A percentile compares a stretch with the other conserved stretches of the same genome.
Conservation (phyloP, 306 rosid genomes). For the Ziziphus jujuba region DNA sequence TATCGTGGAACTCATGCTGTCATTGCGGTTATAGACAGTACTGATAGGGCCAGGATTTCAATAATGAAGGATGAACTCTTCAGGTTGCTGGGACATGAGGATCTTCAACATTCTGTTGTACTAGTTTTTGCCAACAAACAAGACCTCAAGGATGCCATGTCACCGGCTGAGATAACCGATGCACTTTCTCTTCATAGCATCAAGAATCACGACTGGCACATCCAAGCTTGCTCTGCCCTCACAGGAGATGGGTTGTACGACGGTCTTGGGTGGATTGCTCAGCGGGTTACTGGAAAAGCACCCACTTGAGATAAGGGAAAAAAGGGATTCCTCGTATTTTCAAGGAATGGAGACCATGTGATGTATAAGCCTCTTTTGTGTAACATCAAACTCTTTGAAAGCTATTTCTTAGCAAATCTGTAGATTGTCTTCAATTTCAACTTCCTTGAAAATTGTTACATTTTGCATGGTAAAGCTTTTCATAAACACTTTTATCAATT, state of each 20-base stretch:
- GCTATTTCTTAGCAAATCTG: slow-evolving; percentile 34
- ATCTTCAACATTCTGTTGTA: slow-evolving; percentile 76
- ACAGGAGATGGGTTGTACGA: slow-evolving; percentile 90
- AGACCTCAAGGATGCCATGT: slow-evolving; percentile 98
- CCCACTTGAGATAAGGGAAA: slow-evolving; percentile 39
- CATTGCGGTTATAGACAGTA: slow-evolving; percentile 90
- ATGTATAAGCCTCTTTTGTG: slow-evolving; percentile 33
- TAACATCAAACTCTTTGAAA: slow-evolving; percentile 37
- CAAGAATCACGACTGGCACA: slow-evolving; percentile 99
- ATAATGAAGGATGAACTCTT: slow-evolving; percentile 96
- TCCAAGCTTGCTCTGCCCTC: slow-evolving; percentile 97
- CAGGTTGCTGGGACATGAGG: slow-evolving; percentile 90
- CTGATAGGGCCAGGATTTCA: slow-evolving; percentile 86
- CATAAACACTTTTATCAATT: slow-evolving; percentile 2
- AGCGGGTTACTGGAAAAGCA: slow-evolving; percentile 75
- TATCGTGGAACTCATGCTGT: slow-evolving; percentile 95
- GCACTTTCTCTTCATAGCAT: slow-evolving; percentile 93
- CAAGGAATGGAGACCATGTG: slow-evolving; percentile 33
- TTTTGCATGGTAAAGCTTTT: slow-evolving; percentile 9
- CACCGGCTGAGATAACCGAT: slow-evolving; percentile 96
- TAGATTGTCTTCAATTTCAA: slow-evolving; percentile 41
- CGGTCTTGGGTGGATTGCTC: slow-evolving; percentile 96
- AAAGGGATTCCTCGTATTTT: slow-evolving; percentile 27
- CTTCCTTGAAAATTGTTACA: slow-evolving; percentile 20
- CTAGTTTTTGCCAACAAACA: slow-evolving; percentile 93